These are phyloP conservation scores for Vaccinium vitisidaea DNA, from an alignment of 148 eudicot species.

Conservation along the genomic window DNA sequence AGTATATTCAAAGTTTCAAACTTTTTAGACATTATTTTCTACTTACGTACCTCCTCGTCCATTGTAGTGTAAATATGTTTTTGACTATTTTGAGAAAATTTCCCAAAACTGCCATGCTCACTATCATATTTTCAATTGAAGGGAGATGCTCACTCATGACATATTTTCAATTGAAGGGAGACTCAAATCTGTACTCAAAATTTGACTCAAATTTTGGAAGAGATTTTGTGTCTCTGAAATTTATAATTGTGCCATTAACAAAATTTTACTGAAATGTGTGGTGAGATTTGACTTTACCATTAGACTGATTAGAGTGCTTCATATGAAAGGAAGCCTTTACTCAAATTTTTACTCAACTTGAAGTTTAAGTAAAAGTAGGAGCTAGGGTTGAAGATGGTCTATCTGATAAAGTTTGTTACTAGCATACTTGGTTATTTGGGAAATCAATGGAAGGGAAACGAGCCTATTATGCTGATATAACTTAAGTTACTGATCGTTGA, in stretches of 20 bases:
- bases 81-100: too few relatives aligned
- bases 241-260: background rate
- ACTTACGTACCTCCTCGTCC: too few relatives aligned
- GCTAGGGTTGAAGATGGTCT: background rate
- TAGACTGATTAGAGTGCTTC: background rate
- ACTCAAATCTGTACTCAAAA: background rate
- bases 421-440: background rate
- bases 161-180: background rate
- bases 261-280: background rate
- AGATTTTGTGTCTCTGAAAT: background rate
- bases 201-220: background rate
- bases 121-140: too few relatives aligned
- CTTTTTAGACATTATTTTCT: too few relatives aligned
- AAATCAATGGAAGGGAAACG: background rate
- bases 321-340: background rate
- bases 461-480: background rate
- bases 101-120: too few relatives aligned
- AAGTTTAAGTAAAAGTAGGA: background rate
- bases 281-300: background rate
- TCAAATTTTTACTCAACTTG: background rate
- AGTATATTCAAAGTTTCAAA: too few relatives aligned
- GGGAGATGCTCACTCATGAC: background rate
- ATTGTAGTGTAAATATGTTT: too few relatives aligned
- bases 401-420: background rate
- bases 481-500: background rate